Evolutionary conservation across 2,329 filamentous ascomycete species (phyloP).

Genomic region (Ascochyta clinopodiicola): DNA sequence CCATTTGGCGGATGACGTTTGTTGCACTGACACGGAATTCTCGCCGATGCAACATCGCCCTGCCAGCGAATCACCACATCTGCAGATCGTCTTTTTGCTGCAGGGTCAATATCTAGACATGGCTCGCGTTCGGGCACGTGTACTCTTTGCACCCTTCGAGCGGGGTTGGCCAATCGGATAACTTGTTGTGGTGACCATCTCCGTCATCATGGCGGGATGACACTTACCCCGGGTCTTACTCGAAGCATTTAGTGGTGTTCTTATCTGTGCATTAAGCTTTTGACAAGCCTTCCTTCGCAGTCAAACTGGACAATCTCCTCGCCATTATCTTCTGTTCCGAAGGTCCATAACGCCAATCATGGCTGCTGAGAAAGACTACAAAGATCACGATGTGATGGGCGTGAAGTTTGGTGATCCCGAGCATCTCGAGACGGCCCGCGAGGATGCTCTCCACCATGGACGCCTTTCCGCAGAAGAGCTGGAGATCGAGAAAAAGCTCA

Average conservation of each 20-base stretch:
- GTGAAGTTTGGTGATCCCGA: slow-evolving; percentile 10
- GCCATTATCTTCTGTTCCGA: not conserved
- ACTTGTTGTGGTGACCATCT: slow-evolving; percentile 2
- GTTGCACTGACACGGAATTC: not conserved
- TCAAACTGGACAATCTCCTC: not conserved
- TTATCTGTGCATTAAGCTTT: slow-evolving; percentile 9
- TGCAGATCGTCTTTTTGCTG: not conserved
- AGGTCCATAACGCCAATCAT: not conserved
- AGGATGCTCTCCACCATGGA: slow-evolving; percentile 24
- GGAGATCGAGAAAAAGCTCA: slow-evolving; percentile 38
- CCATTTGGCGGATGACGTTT: not conserved
- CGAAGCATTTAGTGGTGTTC: slow-evolving; percentile 2
- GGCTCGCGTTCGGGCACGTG: not conserved
- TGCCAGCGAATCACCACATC: slow-evolving; percentile 7
- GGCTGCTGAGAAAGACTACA: slow-evolving; percentile 8
- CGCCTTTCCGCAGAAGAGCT: slow-evolving; percentile 28
- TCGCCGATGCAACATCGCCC: not conserved
- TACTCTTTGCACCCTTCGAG: slow-evolving; percentile 1
- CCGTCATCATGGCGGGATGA: slow-evolving; percentile 10
- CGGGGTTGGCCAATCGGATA: slow-evolving; percentile 10
- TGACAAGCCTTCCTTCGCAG: slow-evolving; percentile 6
- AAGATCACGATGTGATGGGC: slow-evolving; percentile 10
- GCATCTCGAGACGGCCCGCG: slow-evolving; percentile 19
- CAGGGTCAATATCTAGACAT: not conserved
- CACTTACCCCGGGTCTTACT: slow-evolving; percentile 11